Evolutionary conservation across 2,329 filamentous ascomycete genomes (phyloP), one percentile per base, ranked within the genome.

Genomic region (Onygena corvina): DNA sequence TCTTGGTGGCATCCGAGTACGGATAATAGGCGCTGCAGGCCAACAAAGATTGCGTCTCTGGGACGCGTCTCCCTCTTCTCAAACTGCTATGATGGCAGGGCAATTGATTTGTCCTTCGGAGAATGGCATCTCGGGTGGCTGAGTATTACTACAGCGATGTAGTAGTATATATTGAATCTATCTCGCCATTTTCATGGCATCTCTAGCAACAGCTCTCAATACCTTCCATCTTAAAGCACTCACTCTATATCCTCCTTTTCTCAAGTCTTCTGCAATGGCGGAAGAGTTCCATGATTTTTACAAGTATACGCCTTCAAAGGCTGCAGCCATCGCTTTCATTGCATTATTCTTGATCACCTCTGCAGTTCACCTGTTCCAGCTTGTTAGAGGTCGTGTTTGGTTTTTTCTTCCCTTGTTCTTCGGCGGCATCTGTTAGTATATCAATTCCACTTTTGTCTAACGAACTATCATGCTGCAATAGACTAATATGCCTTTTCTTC

Each of bases 341-440:
- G 52, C 67, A 20, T 56, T 77, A 0, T 76, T 76, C 55, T 48
- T 57, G 33, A 34, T 68, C 5, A 56, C 68, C 6, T 71, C 72
- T 2, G 30, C 54, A 1, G 49, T 57, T 1, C 72, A 76, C 49
- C 52, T 54, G 1, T 70, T 59, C 52, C 64, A 65, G 16, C 62
- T 74, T 48, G 53, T 67, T 18, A 67, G 59, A 25, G 66, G 30
- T 3, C 49, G 49, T 2, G 47, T 49, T 12, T 61, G 56, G 56
- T 63, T 59, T 36, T 60, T 60, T 34, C 55, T 61, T 21, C 60
- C 61, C 4, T 45, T 64, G 1, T 23, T 60, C 6, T 47, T 64
- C n/a, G 62, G 61, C 21, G 59, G 60, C 5, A 51, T 56, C 27
- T 61, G 61, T 63, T 53, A 56, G 60, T 47, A n/a, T n/a, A 29